Base-by-base conservation (phyloP, 495 filamentous ascomycete species). In the Daldinia loculata region DNA sequence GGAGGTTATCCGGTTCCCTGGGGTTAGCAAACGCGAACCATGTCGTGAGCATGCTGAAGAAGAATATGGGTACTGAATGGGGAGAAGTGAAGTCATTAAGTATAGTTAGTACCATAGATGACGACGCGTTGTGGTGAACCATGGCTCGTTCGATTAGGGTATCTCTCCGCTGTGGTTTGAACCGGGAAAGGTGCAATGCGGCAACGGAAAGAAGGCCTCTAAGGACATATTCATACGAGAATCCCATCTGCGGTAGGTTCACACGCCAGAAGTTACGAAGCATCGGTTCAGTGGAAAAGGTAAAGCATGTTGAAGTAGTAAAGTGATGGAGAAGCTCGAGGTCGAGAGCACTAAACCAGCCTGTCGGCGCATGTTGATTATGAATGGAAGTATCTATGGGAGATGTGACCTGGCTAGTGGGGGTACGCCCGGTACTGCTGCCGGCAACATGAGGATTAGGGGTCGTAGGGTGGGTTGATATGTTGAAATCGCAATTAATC, bases 61-160 rank as follows among this genome's bases (percentile, higher is more conserved):
- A 81, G 61, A 85, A 81, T 3, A 86, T 80, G 1, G 84, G 85
- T n/a, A 83, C 80, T 48, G 83, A 85, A 61, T 86, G 84, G 17
- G 80, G 72, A 7, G 80, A 77, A 5, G 72, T 83, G 27, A 87
- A 68, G 51, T 82, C 79, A 56, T 81, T 80, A 43, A 88, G 78
- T 2, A 83, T 76, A 4, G 77, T 70, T 6, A 84, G 80, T 30
- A 82, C 84, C 39, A 82, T 78, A 0, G 79, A 78, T 15, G 86
- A 79, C 5, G 82, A 80, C 19, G 80, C 74, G 51, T 83, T 83
- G 48, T 87, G 79, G 56, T 87, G 83, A 29, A 82, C 72, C 48
- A 85, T 77, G 0, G 84, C 83, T 4, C 82, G 81, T 38, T 84
- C 79, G 38, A 84, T 76, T 36, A 86, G 85, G 0, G 50, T 19